Percentiles rank a stretch among this genome's conserved stretches.
These are phyloP conservation scores for Trametes elegans DNA, from an alignment of 768 basidiomycete genomes.

Conservation along the genomic window DNA sequence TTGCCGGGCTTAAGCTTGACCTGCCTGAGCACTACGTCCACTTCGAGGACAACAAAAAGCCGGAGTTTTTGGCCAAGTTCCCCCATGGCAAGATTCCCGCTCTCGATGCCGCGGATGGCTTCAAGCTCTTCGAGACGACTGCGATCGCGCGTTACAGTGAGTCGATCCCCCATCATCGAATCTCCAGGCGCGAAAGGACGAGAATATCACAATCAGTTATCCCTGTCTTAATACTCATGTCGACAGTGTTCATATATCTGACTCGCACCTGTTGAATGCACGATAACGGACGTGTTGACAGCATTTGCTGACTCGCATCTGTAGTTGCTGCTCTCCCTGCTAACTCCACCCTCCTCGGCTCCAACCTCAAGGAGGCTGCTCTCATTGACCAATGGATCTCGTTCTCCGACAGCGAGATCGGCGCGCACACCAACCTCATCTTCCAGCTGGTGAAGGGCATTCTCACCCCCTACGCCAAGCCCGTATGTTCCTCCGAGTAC, in stretches of 20 bases:
- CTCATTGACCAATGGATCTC: slow-evolving; percentile 85
- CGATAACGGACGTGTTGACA: slow-evolving; percentile 16
- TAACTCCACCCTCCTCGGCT: slow-evolving; percentile 76
- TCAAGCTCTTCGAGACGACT: slow-evolving; percentile 71
- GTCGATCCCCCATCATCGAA: slow-evolving; percentile 35
- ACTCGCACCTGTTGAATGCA: slow-evolving; percentile 22
- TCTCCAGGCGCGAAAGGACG: slow-evolving; percentile 33
- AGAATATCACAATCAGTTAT: slow-evolving; percentile 57
- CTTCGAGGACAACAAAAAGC: slow-evolving; percentile 63
- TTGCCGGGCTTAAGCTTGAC: slow-evolving; percentile 57
- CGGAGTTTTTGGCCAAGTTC: slow-evolving; percentile 73
- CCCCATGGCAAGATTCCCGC: slow-evolving; percentile 84
- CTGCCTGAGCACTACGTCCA: slow-evolving; percentile 54
- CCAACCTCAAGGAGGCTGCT: slow-evolving; percentile 62
- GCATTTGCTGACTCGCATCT: slow-evolving; percentile 17
- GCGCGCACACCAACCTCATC: slow-evolving; percentile 36
- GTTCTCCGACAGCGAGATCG: slow-evolving; percentile 68
- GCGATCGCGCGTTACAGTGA: slow-evolving; percentile 89
- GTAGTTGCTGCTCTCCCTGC: slow-evolving; percentile 75
- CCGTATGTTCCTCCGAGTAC: slow-evolving; percentile 45
- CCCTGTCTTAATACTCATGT: slow-evolving; percentile 62
- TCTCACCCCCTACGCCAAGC: slow-evolving; percentile 76
- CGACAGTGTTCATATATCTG: slow-evolving; percentile 34
- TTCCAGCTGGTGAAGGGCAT: slow-evolving; percentile 42
- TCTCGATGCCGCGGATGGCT: slow-evolving; percentile 72